These are phyloP conservation scores for Solanum dulcamara DNA, from an alignment of 257 asterid species.

Conservation along the genomic window DNA sequence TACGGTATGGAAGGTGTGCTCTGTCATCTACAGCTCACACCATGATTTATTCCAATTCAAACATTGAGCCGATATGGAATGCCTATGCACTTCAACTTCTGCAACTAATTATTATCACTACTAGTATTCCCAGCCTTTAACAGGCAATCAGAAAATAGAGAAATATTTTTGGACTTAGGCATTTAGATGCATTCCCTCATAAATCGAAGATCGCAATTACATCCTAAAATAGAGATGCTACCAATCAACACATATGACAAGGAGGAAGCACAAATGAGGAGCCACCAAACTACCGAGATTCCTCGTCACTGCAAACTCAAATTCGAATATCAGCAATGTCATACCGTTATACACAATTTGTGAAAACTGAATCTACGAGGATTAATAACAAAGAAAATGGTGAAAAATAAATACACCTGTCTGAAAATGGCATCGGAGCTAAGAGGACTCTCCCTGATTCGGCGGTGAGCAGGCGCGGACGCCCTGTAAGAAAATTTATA, in stretches of 20 bases:
- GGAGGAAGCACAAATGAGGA: background rate
- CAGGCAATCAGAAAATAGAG: background rate
- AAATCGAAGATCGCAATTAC: background rate
- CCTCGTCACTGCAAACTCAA: background rate
- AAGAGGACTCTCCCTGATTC: slow-evolving; percentile 83
- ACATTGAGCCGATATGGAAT: background rate
- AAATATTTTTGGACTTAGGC: background rate
- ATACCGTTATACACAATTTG: background rate
- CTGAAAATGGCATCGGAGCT: slow-evolving; percentile 92
- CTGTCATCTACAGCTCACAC: background rate
- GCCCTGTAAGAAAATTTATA: slow-evolving; percentile 53
- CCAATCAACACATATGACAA: background rate
- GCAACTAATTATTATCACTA: background rate
- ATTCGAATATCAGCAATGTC: background rate
- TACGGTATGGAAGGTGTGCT: background rate
- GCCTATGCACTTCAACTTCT: background rate
- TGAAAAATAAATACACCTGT: slow-evolving; percentile 34
- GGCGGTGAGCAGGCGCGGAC: slow-evolving; percentile 77
- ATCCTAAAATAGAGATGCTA: background rate
- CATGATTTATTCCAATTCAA: background rate
- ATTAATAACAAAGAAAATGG: background rate
- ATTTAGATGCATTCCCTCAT: background rate
- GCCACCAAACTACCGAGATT: background rate
- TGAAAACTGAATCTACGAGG: background rate
- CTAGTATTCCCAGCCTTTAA: background rate